These are phyloP conservation scores for Candida easanensis DNA, from an alignment of 805 yeast species.

Conservation along the genomic window DNA sequence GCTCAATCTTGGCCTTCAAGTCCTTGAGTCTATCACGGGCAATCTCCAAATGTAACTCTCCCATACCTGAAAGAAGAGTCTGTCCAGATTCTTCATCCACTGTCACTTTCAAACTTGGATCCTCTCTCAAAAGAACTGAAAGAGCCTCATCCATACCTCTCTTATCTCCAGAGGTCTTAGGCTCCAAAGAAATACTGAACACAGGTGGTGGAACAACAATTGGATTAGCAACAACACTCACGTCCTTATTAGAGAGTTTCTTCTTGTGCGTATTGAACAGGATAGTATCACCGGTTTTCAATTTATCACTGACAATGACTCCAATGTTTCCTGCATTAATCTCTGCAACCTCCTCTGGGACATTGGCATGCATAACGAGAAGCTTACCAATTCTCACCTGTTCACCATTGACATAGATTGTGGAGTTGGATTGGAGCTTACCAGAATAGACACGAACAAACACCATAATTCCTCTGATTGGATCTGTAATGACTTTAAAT, in stretches of 20 bases:
- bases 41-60: constrained; percentile 91
- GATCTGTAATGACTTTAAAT: constrained; percentile 87
- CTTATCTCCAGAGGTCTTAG: constrained; percentile 77
- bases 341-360: constrained; percentile 64
- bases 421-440: constrained; percentile 55
- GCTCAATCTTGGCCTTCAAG: constrained; percentile 74
- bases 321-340: constrained; percentile 85
- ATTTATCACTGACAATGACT: constrained; percentile 56
- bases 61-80: constrained; percentile 91
- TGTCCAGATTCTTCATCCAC: constrained; percentile 87
- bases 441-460: constrained; percentile 91
- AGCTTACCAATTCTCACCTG: constrained; percentile 66
- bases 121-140: constrained; percentile 69
- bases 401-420: constrained; percentile 65
- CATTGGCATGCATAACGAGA: constrained; percentile 84
- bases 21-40: constrained; percentile 78
- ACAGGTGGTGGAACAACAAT: constrained; percentile 90
- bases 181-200: constrained; percentile 81
- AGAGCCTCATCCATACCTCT: constrained; percentile 71
- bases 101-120: constrained; percentile 76
- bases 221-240: constrained; percentile 58
- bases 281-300: constrained; percentile 89
- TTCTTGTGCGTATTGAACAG: constrained; percentile 57
- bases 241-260: constrained; percentile 44
- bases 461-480: constrained; percentile 76